These are phyloP conservation scores for Bryum argenteum DNA, from an alignment of 225 moss, liverwort and hornwort genomes.

Conservation along the genomic window DNA sequence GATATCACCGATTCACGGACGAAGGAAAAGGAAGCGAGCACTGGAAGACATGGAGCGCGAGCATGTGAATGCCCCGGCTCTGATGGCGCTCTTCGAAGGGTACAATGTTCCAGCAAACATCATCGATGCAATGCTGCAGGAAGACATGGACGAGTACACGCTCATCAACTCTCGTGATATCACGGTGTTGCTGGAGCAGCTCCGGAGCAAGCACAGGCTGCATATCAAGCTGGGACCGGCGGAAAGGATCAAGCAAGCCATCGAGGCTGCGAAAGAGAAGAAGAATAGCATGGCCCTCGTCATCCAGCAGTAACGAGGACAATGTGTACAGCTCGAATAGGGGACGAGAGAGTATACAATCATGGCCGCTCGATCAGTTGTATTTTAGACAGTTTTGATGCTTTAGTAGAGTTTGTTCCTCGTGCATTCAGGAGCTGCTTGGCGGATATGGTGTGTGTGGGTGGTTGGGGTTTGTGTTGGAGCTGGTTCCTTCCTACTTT, in stretches of 20 bases:
- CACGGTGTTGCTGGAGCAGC: constrained; percentile 45
- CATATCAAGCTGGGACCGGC: constrained; percentile 66
- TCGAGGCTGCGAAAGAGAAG: constrained; percentile 58
- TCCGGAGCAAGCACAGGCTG: constrained; percentile 59
- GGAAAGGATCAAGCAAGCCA: constrained; percentile 62
- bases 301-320: constrained; percentile 29
- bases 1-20: constrained; percentile 50
- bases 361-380: background rate
- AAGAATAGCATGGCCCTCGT: constrained; percentile 47
- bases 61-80: constrained; percentile 48
- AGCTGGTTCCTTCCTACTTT: no score
- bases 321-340: constrained; percentile 23
- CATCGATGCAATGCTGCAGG: constrained; percentile 64
- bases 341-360: constrained; percentile 19
- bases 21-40: constrained; percentile 57
- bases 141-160: constrained; percentile 63
- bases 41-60: constrained; percentile 61
- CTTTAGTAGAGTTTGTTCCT: no score
- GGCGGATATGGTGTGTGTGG: no score
- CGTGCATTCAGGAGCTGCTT: no score
- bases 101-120: constrained; percentile 49
- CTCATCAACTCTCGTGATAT: constrained; percentile 56
- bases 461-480: no score
- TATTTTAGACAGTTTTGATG: no score
- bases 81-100: constrained; percentile 59